A percentile compares a stretch with the other conserved stretches of the same genome.
phyloP scores from a whole-genome alignment of 2,329 filamentous ascomycete genomes.

The Microsporum canis region DNA sequence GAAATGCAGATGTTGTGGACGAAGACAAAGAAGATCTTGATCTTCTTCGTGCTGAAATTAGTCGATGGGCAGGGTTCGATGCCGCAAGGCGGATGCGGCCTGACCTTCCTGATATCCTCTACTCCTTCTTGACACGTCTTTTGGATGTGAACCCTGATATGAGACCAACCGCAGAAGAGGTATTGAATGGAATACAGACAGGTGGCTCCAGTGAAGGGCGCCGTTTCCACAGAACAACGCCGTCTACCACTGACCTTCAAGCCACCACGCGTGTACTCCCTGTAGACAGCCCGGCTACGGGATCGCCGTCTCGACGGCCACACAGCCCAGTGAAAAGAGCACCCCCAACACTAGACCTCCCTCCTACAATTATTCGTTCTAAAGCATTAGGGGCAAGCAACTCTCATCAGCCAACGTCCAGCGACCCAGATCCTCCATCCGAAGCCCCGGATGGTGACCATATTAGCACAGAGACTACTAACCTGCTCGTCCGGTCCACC shows the following conservation, averaged over 20 bases:
- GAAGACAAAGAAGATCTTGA: constrained; percentile 91
- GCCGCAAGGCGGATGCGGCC: constrained; percentile 62
- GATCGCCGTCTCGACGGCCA: constrained; percentile 14
- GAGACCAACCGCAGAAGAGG: constrained; percentile 74
- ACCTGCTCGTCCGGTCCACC: neutral
- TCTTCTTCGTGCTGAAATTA: constrained; percentile 71
- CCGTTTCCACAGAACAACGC: constrained; percentile 26
- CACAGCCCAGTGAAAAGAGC: constrained; percentile 16
- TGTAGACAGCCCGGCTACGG: constrained; percentile 25
- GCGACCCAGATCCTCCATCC: neutral
- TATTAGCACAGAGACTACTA: neutral
- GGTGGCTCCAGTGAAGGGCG: constrained; percentile 32
- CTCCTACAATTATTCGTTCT: neutral
- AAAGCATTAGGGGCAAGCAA: neutral
- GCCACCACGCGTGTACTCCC: constrained; percentile 29
- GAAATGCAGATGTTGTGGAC: constrained; percentile 67
- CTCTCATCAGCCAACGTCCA: neutral
- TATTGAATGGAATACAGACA: constrained; percentile 64
- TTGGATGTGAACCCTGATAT: constrained; percentile 65
- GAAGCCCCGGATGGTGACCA: neutral
- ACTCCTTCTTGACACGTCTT: constrained; percentile 69
- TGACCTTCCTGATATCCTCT: constrained; percentile 77
- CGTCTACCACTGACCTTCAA: constrained; percentile 24
- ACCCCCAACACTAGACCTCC: neutral
- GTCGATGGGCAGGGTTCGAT: constrained; percentile 75